Percentiles rank a stretch among this genome's conserved stretches.
These are phyloP conservation scores for Colletotrichum sansevieriae DNA, from an alignment of 2,329 filamentous ascomycete genomes.

Conservation along the genomic window DNA sequence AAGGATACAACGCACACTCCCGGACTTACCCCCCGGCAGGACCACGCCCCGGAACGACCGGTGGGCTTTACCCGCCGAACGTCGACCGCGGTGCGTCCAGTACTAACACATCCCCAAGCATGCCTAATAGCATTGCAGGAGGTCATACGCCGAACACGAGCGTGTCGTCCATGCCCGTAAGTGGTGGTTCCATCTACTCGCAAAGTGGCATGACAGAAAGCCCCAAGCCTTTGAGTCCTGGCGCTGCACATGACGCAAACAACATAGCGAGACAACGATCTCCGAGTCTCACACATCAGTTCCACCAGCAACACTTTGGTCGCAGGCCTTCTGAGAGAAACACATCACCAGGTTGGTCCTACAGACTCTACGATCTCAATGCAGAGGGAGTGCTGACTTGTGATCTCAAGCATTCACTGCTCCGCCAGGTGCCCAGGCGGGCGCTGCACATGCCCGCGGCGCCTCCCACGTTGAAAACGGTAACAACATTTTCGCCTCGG, in stretches of 20 bases:
- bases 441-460: constrained; percentile 49
- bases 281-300: constrained; percentile 74
- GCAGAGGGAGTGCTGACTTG: neutral
- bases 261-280: constrained; percentile 70
- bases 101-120: constrained; percentile 67
- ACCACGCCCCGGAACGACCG: constrained; percentile 59
- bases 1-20: constrained; percentile 71
- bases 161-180: constrained; percentile 62
- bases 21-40: constrained; percentile 85
- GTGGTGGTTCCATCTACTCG: constrained; percentile 72
- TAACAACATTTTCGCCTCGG: constrained; percentile 75
- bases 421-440: constrained; percentile 26
- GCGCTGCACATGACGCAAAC: constrained; percentile 63
- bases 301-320: constrained; percentile 73
- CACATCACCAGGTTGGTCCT: constrained; percentile 56
- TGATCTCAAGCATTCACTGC: constrained; percentile 31
- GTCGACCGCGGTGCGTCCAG: constrained; percentile 68
- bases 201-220: constrained; percentile 86
- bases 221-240: constrained; percentile 85
- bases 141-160: constrained; percentile 64
- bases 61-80: constrained; percentile 74
- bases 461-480: constrained; percentile 70
- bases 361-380: neutral
- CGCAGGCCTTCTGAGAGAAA: constrained; percentile 69
- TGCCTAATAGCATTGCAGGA: constrained; percentile 56